phyloP scores from a whole-genome alignment of 495 filamentous ascomycete species.

The Talaromyces nanjingensis region DNA sequence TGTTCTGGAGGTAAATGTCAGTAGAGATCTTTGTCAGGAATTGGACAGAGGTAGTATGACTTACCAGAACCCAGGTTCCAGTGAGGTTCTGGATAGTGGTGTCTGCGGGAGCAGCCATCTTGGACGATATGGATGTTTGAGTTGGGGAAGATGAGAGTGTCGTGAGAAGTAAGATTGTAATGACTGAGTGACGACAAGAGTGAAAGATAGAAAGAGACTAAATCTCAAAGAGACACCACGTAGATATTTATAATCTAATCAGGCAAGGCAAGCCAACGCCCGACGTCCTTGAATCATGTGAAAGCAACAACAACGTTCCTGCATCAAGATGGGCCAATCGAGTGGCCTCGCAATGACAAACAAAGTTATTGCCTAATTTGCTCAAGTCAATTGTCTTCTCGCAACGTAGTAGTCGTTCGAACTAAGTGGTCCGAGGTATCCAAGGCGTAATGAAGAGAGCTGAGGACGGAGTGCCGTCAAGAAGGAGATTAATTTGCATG shows the following conservation, averaged over 20 bases:
- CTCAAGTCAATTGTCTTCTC: neutral
- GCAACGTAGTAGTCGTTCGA: neutral
- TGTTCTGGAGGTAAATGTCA: constrained; percentile 51
- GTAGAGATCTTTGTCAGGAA: constrained; percentile 9
- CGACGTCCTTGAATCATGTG: neutral
- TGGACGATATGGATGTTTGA: neutral
- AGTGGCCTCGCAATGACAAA: neutral
- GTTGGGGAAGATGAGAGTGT: neutral
- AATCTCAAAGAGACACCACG: neutral
- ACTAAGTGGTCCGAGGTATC: neutral
- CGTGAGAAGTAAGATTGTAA: neutral
- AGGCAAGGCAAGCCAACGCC: neutral
- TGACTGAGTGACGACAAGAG: neutral
- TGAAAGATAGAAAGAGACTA: neutral
- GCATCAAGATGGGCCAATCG: neutral
- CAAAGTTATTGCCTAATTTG: neutral
- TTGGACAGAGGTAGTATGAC: constrained; percentile 11
- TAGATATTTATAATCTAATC: neutral
- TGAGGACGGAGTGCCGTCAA: neutral
- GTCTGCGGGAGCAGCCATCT: constrained; percentile 75
- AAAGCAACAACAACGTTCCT: neutral
- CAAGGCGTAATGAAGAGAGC: neutral
- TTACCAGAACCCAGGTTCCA: constrained; percentile 76
- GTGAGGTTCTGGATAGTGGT: constrained; percentile 66
- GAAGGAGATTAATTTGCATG: neutral